A percentile compares a stretch with the other conserved stretches of the same genome.
Evolutionary conservation across 2,329 filamentous ascomycete genomes (phyloP).

Genomic region (Fusarium hostae): DNA sequence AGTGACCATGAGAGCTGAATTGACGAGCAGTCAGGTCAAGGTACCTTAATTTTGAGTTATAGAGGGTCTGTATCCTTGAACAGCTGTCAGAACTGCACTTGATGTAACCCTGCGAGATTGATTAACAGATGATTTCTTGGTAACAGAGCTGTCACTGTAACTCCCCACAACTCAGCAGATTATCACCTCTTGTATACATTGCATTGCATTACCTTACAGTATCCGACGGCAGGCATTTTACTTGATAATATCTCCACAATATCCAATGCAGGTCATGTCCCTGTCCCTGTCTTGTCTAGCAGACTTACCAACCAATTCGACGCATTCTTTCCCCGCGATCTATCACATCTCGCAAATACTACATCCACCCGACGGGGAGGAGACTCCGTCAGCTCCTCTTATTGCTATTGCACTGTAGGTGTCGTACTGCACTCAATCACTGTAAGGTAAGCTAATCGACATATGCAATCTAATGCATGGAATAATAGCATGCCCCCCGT

Average conservation of each 20-base stretch:
- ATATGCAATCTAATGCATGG: slow-evolving; percentile 3
- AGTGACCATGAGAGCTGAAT: not conserved
- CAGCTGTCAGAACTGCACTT: not conserved
- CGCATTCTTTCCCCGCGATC: slow-evolving; percentile 27
- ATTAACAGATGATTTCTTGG: not conserved
- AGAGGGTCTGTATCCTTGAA: not conserved
- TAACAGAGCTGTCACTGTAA: not conserved
- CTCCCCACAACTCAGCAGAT: not conserved
- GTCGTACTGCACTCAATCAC: not conserved
- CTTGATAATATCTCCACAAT: not conserved
- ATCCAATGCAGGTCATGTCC: not conserved
- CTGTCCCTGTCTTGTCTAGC: not conserved
- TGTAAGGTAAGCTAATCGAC: not conserved
- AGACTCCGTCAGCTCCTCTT: not conserved
- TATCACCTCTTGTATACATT: not conserved
- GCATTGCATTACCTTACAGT: not conserved
- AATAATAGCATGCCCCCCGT: not conserved
- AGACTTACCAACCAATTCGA: slow-evolving; percentile 4
- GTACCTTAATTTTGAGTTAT: not conserved
- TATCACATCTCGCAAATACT: slow-evolving; percentile 32
- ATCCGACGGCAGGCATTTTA: not conserved
- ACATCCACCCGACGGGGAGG: not conserved
- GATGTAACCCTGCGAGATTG: slow-evolving; percentile 1
- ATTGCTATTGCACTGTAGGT: not conserved
- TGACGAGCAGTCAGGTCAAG: not conserved